These are phyloP conservation scores for Stemphylium vesicarium DNA, from an alignment of 2,329 filamentous ascomycete genomes.

Conservation along the genomic window DNA sequence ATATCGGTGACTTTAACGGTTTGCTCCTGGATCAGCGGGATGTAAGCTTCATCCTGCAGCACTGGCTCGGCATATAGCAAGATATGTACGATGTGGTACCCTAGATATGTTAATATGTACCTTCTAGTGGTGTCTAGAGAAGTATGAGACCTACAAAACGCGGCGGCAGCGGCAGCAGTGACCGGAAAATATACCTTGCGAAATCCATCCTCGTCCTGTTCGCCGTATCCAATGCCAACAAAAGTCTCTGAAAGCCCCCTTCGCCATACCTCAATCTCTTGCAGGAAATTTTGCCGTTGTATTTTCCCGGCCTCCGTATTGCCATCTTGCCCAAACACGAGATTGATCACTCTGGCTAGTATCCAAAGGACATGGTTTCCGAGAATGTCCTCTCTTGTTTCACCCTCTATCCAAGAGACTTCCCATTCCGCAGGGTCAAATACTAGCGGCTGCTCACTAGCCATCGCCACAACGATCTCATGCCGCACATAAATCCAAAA, in stretches of 20 bases:
- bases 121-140: neutral
- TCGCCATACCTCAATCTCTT: conserved; percentile 39
- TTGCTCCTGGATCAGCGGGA: conserved; percentile 38
- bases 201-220: conserved; percentile 41
- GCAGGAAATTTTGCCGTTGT: conserved; percentile 31
- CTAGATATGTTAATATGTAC: neutral
- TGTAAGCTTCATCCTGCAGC: conserved; percentile 34
- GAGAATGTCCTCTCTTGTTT: conserved; percentile 42
- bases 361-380: conserved; percentile 44
- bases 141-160: conserved; percentile 27
- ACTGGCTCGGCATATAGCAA: conserved; percentile 41
- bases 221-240: conserved; percentile 41
- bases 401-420: conserved; percentile 35
- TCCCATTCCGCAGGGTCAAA: conserved; percentile 42
- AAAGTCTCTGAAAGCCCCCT: conserved; percentile 36
- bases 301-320: conserved; percentile 16
- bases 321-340: conserved; percentile 34
- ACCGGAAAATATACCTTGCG: conserved; percentile 42
- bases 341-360: conserved; percentile 38
- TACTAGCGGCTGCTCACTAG: conserved; percentile 37
- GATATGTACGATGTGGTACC: conserved; percentile 42
- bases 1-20: conserved; percentile 40
- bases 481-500: conserved; percentile 47
- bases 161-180: conserved; percentile 36
- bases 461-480: conserved; percentile 41